Evolutionary conservation across 2,329 filamentous ascomycete species (phyloP).

Genomic region (Tolypocladium guangdongense): DNA sequence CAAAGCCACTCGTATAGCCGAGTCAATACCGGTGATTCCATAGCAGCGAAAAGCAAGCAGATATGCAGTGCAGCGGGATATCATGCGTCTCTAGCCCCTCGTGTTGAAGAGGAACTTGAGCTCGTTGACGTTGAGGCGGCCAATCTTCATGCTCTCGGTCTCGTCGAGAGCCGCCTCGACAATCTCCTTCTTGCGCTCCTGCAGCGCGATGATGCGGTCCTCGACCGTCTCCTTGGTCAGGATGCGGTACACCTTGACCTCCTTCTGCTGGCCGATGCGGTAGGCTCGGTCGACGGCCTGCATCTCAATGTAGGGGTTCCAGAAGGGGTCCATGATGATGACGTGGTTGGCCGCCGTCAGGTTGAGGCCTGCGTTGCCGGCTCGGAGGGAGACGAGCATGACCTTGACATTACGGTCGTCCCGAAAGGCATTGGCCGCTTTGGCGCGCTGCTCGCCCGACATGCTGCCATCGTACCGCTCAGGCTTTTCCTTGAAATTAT

Average conservation of each 20-base stretch:
- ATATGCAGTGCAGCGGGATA: not conserved
- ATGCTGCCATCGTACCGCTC: constrained; percentile 75
- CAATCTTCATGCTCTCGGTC: constrained; percentile 53
- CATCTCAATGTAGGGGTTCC: constrained; percentile 89
- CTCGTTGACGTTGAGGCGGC: constrained; percentile 54
- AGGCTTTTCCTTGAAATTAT: constrained; percentile 47
- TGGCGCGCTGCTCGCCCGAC: constrained; percentile 56
- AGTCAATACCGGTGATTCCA: not conserved
- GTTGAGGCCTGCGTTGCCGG: constrained; percentile 79
- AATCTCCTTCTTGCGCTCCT: constrained; percentile 66
- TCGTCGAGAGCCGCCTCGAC: constrained; percentile 76
- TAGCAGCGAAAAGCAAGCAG: not conserved
- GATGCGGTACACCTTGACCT: constrained; percentile 72
- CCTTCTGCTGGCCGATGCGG: constrained; percentile 67
- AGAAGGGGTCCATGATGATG: constrained; percentile 87
- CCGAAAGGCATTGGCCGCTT: constrained; percentile 55
- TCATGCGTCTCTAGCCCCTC: not conserved
- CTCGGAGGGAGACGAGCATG: constrained; percentile 71
- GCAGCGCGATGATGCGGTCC: constrained; percentile 70
- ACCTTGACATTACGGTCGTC: constrained; percentile 55
- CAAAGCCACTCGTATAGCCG: not conserved
- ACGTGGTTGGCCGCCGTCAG: constrained; percentile 73
- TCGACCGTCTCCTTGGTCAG: constrained; percentile 72
- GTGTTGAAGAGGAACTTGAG: constrained; percentile 56
- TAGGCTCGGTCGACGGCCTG: constrained; percentile 87